These are phyloP conservation scores for Trapa bicornis DNA, from an alignment of 345 rosid genomes.

Conservation along the genomic window DNA sequence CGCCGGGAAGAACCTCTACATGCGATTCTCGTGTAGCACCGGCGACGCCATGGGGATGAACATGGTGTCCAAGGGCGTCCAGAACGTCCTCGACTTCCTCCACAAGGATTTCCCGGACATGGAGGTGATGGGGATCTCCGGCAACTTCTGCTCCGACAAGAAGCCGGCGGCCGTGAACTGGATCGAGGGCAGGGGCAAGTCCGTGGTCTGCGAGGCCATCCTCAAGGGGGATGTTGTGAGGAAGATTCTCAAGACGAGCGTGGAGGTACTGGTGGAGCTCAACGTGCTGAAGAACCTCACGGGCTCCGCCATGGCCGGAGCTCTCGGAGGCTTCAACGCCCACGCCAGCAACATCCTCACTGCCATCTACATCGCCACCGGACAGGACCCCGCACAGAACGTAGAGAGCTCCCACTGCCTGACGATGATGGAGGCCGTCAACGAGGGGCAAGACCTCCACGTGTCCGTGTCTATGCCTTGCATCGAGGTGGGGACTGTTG, in stretches of 20 bases:
- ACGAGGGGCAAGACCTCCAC: conserved; percentile 32
- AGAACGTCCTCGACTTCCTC: conserved; percentile 31
- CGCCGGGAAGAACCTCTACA: conserved; percentile 28
- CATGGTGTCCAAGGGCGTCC: conserved; percentile 39
- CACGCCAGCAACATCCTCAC: conserved; percentile 31
- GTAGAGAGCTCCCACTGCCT: conserved; percentile 37
- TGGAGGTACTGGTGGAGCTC: conserved; percentile 27
- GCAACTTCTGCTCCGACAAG: conserved; percentile 36
- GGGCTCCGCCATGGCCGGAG: conserved; percentile 39
- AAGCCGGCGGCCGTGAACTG: conserved; percentile 38
- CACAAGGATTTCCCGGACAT: conserved; percentile 28
- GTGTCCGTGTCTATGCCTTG: conserved; percentile 34
- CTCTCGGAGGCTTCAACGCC: conserved; percentile 40
- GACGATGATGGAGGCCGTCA: conserved; percentile 36
- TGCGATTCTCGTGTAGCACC: conserved; percentile 28
- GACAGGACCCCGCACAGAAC: conserved; percentile 41
- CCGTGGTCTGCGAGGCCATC: conserved; percentile 32
- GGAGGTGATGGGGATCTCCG: conserved; percentile 33
- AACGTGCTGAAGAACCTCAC: conserved; percentile 36
- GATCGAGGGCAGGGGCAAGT: conserved; percentile 40
- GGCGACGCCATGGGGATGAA: conserved; percentile 47
- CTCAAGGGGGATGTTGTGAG: conserved; percentile 25
- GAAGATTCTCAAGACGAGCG: conserved; percentile 29
- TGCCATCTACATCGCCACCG: conserved; percentile 30
- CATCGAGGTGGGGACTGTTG: conserved; percentile 44